A percentile compares a stretch with the other conserved stretches of the same genome.
Evolutionary conservation across 352 stramenopile genomes (phyloP).

Genomic region (Phytophthora nicotianae): DNA sequence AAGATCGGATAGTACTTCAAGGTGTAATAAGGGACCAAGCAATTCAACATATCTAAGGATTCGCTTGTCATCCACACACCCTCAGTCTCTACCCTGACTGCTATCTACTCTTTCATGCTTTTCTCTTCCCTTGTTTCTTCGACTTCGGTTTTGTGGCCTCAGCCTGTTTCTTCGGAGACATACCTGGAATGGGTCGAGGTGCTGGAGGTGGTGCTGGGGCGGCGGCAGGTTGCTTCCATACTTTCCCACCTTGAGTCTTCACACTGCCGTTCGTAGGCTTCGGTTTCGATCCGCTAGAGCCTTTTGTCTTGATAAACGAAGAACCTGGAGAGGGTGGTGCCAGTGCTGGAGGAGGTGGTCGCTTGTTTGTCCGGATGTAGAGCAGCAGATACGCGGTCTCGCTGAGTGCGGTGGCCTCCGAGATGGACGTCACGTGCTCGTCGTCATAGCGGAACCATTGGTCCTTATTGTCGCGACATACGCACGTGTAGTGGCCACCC

Average conservation of each 20-base stretch:
- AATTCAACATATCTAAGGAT: constrained; percentile 18
- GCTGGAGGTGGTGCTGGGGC: constrained; percentile 9
- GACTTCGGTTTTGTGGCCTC: constrained; percentile 28
- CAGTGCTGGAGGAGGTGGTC: constrained; percentile 18
- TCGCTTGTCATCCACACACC: not conserved
- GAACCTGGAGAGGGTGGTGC: constrained; percentile 20
- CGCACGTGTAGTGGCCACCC: constrained; percentile 82
- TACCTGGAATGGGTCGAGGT: constrained; percentile 42
- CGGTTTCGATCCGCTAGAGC: constrained; percentile 14
- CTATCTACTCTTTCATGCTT: constrained; percentile 28
- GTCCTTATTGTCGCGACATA: constrained; percentile 88
- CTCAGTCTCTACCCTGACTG: constrained; percentile 10
- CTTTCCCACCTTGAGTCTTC: constrained; percentile 29
- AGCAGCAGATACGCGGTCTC: constrained; percentile 85
- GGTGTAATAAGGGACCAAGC: no score
- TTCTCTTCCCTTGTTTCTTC: constrained; percentile 46
- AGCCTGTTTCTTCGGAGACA: constrained; percentile 37
- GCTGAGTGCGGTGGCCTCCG: constrained; percentile 65
- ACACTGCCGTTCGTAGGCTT: constrained; percentile 21
- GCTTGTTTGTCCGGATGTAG: constrained; percentile 73
- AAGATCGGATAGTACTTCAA: not conserved
- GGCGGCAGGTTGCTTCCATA: constrained; percentile 29
- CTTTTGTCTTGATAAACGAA: constrained; percentile 30
- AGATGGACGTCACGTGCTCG: constrained; percentile 80
- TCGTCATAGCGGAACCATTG: constrained; percentile 88